These are phyloP conservation scores for Plasmodium gaboni DNA, from an alignment of 169 alveolate species.

Conservation along the genomic window DNA sequence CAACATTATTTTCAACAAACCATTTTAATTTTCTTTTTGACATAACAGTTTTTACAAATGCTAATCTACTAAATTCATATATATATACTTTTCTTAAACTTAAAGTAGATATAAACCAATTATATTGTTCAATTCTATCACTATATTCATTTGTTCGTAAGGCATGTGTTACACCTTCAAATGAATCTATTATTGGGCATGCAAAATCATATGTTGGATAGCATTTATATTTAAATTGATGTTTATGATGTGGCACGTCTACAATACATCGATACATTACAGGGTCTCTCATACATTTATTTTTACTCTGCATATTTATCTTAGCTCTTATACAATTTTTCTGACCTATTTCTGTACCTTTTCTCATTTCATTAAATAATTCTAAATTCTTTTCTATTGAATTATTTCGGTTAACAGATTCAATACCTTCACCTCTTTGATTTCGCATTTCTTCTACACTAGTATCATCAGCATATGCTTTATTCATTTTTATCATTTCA, in stretches of 20 bases:
- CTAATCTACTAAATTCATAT: slow-evolving; percentile 95
- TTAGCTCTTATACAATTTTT: slow-evolving; percentile 98
- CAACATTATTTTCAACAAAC: slow-evolving; percentile 95
- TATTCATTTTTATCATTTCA: slow-evolving; percentile 89
- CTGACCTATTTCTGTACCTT: slow-evolving; percentile 91
- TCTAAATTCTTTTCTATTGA: slow-evolving; percentile 94
- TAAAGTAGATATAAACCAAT: slow-evolving; percentile 93
- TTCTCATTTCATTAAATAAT: slow-evolving; percentile 92
- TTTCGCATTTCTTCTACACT: slow-evolving; percentile 96
- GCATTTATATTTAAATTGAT: slow-evolving; percentile 95
- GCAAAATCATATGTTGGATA: slow-evolving; percentile 99
- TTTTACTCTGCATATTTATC: slow-evolving; percentile 94
- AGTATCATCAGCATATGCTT: slow-evolving; percentile 98
- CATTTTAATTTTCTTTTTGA: slow-evolving; percentile 97
- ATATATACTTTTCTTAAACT: slow-evolving; percentile 92
- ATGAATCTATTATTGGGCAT: slow-evolving; percentile 98
- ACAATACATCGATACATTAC: slow-evolving; percentile 95
- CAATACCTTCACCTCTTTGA: slow-evolving; percentile 96
- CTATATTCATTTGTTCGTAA: slow-evolving; percentile 98
- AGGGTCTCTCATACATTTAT: slow-evolving; percentile 99
- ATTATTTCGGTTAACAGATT: slow-evolving; percentile 88
- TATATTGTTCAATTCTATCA: slow-evolving; percentile 96
- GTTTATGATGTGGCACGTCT: slow-evolving; percentile 94
- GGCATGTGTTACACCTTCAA: slow-evolving; percentile 99
- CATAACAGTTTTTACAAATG: slow-evolving; percentile 95